A percentile compares a stretch with the other conserved stretches of the same genome.
Evolutionary conservation across 78 protist species (phyloP).

Genomic region (Dictyostelium capitatum): DNA sequence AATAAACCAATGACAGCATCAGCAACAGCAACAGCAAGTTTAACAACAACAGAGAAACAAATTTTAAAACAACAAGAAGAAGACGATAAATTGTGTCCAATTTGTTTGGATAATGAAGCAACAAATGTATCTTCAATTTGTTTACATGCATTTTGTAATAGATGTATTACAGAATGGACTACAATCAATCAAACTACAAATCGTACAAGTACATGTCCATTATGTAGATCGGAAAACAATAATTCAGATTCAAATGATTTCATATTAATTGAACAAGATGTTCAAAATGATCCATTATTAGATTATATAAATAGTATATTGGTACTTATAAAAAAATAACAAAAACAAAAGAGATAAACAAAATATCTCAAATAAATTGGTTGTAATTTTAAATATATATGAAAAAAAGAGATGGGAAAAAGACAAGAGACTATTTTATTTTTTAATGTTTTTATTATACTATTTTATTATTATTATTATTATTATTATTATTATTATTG

Average conservation of each 20-base stretch:
- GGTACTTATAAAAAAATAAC: not conserved
- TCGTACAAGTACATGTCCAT: slow-evolving; percentile 11
- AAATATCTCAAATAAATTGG: not conserved
- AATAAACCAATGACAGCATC: not conserved
- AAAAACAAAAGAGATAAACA: not conserved
- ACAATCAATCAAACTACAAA: too few relatives aligned
- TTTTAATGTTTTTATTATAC: not conserved
- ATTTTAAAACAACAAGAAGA: not conserved
- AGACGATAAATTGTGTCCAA: slow-evolving; percentile 25
- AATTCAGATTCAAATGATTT: not conserved
- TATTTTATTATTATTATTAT: not conserved
- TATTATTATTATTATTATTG: not conserved
- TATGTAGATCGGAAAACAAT: slow-evolving; percentile 12
- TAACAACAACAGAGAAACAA: not conserved
- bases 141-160: slow-evolving; percentile 21
- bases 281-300: not conserved
- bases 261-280: slow-evolving; percentile 1
- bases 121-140: slow-evolving; percentile 8
- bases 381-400: not conserved
- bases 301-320: not conserved
- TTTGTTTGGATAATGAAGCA: slow-evolving; percentile 26
- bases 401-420: too few relatives aligned
- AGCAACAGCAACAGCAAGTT: not conserved
- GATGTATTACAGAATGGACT: slow-evolving; percentile 22
- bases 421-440: not conserved